These are phyloP conservation scores for Quambalaria eucalypti DNA, from an alignment of 1,284 basidiomycete species.

Conservation along the genomic window DNA sequence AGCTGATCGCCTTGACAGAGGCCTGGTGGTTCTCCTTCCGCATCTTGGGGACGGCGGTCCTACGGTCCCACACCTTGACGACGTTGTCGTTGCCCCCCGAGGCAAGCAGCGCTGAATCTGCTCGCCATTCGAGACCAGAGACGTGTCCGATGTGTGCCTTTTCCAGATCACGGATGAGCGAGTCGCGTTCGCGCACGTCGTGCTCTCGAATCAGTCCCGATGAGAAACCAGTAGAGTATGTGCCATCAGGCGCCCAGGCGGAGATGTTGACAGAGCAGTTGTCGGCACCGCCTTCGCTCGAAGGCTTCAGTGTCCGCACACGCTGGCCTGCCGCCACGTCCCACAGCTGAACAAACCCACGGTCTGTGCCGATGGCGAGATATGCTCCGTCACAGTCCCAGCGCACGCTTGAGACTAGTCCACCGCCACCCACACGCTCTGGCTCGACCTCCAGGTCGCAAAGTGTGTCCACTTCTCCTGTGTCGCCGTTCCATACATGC, in stretches of 20 bases:
- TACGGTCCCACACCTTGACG: conserved; percentile 84
- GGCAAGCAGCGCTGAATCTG: conserved; percentile 62
- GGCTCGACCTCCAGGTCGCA: conserved; percentile 34
- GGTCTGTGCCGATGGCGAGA: conserved; percentile 74
- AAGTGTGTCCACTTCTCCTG: conserved; percentile 70
- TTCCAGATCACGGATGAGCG: conserved; percentile 29
- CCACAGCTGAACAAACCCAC: conserved; percentile 89
- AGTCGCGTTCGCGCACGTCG: conserved; percentile 38
- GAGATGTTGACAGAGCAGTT: conserved; percentile 26
- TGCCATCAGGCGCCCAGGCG: conserved; percentile 42
- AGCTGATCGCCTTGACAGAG: conserved; percentile 68
- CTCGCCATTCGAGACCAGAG: conserved; percentile 42
- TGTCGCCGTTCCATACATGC: conserved; percentile 73
- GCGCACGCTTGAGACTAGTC: conserved; percentile 63
- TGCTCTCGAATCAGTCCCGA: conserved; percentile 42
- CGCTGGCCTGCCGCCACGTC: conserved; percentile 72
- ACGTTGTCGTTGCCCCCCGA: conserved; percentile 95
- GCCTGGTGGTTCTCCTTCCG: conserved; percentile 63
- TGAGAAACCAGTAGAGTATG: conserved; percentile 36
- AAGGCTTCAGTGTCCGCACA: conserved; percentile 58
- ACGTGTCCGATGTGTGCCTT: conserved; percentile 40
- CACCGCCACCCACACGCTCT: conserved; percentile 40
- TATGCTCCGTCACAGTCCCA: conserved; percentile 81
- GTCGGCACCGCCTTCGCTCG: conserved; percentile 37
- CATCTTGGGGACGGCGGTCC: conserved; percentile 76